Percentiles rank a stretch among this genome's conserved stretches.
phyloP scores from a whole-genome alignment of 331 rosid species.

The Rosa hybrid region DNA sequence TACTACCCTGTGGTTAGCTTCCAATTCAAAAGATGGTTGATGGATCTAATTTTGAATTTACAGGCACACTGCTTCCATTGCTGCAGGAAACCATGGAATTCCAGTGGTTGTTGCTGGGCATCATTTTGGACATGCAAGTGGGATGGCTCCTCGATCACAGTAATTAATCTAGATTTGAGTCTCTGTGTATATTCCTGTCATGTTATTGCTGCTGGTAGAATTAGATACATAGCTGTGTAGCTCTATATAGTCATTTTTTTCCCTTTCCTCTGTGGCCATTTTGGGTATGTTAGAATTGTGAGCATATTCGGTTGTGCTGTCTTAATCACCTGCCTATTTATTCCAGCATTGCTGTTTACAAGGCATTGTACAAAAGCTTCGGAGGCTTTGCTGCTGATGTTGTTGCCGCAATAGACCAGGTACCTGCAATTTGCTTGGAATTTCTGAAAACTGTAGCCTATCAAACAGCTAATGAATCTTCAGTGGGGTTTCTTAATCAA shows the following conservation, averaged over 20 bases:
- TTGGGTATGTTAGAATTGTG: background rate
- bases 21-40: constrained; percentile 18
- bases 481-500: background rate
- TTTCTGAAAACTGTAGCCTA: constrained; percentile 16
- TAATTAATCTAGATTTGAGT: constrained; percentile 47
- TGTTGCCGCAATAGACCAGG: constrained; percentile 99
- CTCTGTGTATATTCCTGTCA: background rate
- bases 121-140: constrained; percentile 95
- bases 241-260: background rate
- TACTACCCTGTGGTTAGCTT: constrained; percentile 16
- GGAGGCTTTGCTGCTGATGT: constrained; percentile 99
- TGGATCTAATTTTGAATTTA: constrained; percentile 31
- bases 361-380: constrained; percentile 93
- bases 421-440: constrained; percentile 24
- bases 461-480: constrained; percentile 14
- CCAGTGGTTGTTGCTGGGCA: constrained; percentile 95
- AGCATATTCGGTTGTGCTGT: constrained; percentile 13
- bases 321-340: constrained; percentile 30
- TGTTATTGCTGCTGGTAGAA: background rate
- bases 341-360: constrained; percentile 90
- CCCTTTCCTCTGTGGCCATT: background rate
- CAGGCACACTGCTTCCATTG: constrained; percentile 98
- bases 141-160: constrained; percentile 99
- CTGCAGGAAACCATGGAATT: constrained; percentile 98
- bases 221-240: background rate